These are phyloP conservation scores for Tephrocybe sp. DNA, from an alignment of 768 basidiomycete species.

Conservation along the genomic window DNA sequence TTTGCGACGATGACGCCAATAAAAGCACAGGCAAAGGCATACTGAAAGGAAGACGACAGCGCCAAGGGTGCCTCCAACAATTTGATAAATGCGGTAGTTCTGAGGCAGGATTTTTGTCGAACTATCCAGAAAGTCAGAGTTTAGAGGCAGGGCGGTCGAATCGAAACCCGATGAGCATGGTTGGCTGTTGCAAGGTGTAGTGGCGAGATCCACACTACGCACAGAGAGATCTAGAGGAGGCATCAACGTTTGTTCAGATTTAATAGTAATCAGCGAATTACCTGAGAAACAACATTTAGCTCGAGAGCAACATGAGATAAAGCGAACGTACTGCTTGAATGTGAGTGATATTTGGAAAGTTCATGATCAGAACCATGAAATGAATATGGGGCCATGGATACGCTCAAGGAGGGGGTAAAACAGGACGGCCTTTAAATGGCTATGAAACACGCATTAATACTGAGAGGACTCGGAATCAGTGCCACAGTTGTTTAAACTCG, in stretches of 20 bases:
- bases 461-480: no score
- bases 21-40: neutral
- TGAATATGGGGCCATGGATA: neutral
- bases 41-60: constrained; percentile 6
- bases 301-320: no score
- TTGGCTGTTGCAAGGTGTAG: no score
- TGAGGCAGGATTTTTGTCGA: neutral
- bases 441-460: neutral
- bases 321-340: neutral
- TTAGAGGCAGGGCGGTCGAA: no score
- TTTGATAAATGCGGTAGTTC: constrained; percentile 1
- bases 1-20: constrained; percentile 3
- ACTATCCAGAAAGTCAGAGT: neutral
- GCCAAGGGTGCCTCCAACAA: constrained; percentile 14
- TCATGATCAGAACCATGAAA: neutral
- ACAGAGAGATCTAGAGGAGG: no score
- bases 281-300: no score
- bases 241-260: no score
- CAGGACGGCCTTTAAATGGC: neutral
- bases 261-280: no score
- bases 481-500: no score
- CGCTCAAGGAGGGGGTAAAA: neutral
- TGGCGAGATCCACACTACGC: no score
- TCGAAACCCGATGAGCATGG: no score
- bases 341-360: neutral